A percentile compares a stretch with the other conserved stretches of the same genome.
phyloP scores from a whole-genome alignment of 805 yeast species.

The Myxozyma vanderwaltii region DNA sequence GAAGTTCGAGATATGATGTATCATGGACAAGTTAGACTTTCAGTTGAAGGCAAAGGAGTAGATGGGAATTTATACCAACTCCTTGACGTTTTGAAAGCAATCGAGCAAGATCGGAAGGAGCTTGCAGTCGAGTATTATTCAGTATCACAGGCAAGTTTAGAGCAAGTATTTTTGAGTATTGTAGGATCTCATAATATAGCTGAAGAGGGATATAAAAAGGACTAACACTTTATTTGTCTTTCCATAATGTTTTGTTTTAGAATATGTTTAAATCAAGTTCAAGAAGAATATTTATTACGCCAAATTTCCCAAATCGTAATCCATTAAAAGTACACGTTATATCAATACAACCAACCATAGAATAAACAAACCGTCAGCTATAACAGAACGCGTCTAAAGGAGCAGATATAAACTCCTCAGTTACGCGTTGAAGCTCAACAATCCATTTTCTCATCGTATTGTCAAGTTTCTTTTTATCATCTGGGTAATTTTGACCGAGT shows the following conservation, averaged over 20 bases:
- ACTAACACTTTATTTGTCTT: neutral
- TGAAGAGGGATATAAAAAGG: slow-evolving; percentile 35
- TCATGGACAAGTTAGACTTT: slow-evolving; percentile 36
- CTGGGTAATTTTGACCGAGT: slow-evolving; percentile 1
- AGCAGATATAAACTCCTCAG: neutral
- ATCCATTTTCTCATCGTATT: slow-evolving; percentile 27
- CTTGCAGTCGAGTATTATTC: slow-evolving; percentile 38
- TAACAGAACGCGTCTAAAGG: slow-evolving; percentile 12
- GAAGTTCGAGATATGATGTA: slow-evolving; percentile 36
- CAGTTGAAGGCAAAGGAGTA: slow-evolving; percentile 22
- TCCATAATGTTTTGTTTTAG: neutral
- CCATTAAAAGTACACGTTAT: neutral
- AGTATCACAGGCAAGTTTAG: slow-evolving; percentile 40
- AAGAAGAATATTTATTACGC: too few relatives aligned
- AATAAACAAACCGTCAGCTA: slow-evolving; percentile 1
- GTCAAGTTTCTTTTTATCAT: slow-evolving; percentile 21
- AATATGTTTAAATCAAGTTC: too few relatives aligned
- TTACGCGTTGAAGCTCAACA: slow-evolving; percentile 10
- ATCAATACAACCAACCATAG: neutral
- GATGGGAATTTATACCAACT: slow-evolving; percentile 8
- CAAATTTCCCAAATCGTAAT: neutral
- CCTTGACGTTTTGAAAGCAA: slow-evolving; percentile 23
- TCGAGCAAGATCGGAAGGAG: slow-evolving; percentile 15
- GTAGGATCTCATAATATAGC: slow-evolving; percentile 37
- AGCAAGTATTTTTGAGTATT: slow-evolving; percentile 42